Base-by-base conservation (phyloP, 371 early-diverging fungal species). In the Mucor racemosus region DNA sequence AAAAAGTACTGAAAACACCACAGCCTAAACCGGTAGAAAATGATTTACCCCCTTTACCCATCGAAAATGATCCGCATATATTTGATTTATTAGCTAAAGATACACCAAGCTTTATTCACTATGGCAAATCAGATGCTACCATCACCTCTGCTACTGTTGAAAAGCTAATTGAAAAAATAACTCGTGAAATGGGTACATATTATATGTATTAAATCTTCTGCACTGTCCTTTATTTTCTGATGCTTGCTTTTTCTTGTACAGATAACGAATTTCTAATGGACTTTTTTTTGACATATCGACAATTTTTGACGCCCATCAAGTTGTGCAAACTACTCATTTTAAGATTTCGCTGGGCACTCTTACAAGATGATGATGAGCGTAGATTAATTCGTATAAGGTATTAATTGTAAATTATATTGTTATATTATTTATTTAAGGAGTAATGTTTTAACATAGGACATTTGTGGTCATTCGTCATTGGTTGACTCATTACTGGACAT, bases 151-250 rank as follows among this genome's bases (percentile, higher is more conserved):
- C 84, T 8, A 85, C 86, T 0, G 75, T 84, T 7, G 86, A 83
- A 50, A 88, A 88, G 58, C 59, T 88, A 19, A 79, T 88, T n/a
- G 88, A 86, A 60, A 88, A 84, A 31, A 68, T 88, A 46, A 88
- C 88, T 11, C 76, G 76, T 36, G 82, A 82, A 58, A 78, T 88
- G 79, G 84, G 88, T 87, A 82, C 53, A 73, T 59, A 58, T 34
- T 42, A 19, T 46, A 58, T 53, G 26, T 50, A 44, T 5, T 26
- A 58, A 38, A 3, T 1, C 26, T 26, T 26, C 3, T 26, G 26
- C 26, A 26, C 26, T 26, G 26, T 26, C 26, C 26, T 26, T 26
- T 26, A 26, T 26, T 26, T 26, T 26, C 26, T 26, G 26, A 26
- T 3, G 26, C 34, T 6, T 34, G 13, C 9, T 35, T 40, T 40